Evolutionary conservation across 345 rosid species (phyloP), one percentile per base, ranked within the genome.

Genomic region (Arabis alpina): DNA sequence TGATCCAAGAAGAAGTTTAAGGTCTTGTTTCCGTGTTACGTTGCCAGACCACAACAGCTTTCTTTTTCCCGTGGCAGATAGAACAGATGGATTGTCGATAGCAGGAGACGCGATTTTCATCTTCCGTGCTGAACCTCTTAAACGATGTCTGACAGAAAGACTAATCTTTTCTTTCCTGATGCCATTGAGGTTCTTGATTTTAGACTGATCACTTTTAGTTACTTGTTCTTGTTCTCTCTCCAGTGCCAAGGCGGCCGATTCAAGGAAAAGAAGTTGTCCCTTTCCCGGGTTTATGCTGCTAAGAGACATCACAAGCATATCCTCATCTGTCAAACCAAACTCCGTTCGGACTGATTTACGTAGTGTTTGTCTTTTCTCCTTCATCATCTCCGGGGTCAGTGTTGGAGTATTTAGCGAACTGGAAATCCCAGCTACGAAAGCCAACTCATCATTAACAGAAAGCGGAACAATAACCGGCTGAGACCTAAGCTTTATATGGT

Each of bases 261-360:
- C 93, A 72, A 93, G 86, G 71, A 93, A 85, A 73, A 93, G 81
- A 66, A 89, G 90, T 77, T 93, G 97, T 47, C 98, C 98, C 76
- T 91, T 93, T 44, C 89, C 94, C 13, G 94, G 79, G 27, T 93
- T 93, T 83, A 93, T 87, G 78, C 98, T 93, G 81, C 98, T 87
- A 19, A 91, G 89, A 64, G 98, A 82, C 81, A 93, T 82, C 78
- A 89, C 86, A 50, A 93, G 98, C 91, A 93, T 80, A 75, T 93
- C 93, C 4, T 63, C 78, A 41, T 91, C 90, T 54, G 81, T 64
- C 77, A 93, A 80, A 60, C 94, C 94, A 80, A 93, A 89, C 75
- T 89, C 92, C 70, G 71, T 74, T 73, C 98, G 83, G 51, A 87
- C 89, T 39, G 91, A 72, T 68, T 82, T 81, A 66, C 97, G 86